Evolutionary conservation across 495 filamentous ascomycete species (phyloP).

Genomic region (Achaetomiella virescens): DNA sequence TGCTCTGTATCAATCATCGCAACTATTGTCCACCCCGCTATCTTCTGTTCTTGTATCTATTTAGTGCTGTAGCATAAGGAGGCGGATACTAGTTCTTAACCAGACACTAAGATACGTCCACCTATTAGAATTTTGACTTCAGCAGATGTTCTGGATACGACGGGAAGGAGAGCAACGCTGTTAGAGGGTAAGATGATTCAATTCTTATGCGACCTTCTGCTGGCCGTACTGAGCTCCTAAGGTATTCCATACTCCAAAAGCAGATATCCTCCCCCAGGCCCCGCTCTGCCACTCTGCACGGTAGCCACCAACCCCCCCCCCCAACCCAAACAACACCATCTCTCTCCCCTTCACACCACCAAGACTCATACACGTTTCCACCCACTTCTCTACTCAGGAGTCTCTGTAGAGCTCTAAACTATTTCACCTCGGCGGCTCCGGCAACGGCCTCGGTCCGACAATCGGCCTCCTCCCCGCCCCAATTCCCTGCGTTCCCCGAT

Average conservation of each 20-base stretch:
- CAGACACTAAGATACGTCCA: too few relatives aligned
- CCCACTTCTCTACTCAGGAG: neutral
- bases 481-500: conserved; percentile 61
- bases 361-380: neutral
- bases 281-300: too few relatives aligned
- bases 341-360: too few relatives aligned
- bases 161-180: too few relatives aligned
- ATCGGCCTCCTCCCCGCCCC: conserved; percentile 75
- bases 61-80: neutral
- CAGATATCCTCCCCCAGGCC: neutral
- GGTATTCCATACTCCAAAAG: neutral
- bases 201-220: neutral
- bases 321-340: too few relatives aligned
- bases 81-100: neutral
- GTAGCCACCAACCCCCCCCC: too few relatives aligned
- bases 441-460: conserved; percentile 65
- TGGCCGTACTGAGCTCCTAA: neutral
- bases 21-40: neutral
- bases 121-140: too few relatives aligned
- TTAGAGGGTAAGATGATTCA: neutral
- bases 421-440: conserved; percentile 25
- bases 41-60: neutral
- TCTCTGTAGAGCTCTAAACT: neutral
- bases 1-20: neutral
- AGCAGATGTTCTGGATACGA: too few relatives aligned